These are phyloP conservation scores for Alternaria postmessia DNA, from an alignment of 2,329 filamentous ascomycete genomes.

Conservation along the genomic window DNA sequence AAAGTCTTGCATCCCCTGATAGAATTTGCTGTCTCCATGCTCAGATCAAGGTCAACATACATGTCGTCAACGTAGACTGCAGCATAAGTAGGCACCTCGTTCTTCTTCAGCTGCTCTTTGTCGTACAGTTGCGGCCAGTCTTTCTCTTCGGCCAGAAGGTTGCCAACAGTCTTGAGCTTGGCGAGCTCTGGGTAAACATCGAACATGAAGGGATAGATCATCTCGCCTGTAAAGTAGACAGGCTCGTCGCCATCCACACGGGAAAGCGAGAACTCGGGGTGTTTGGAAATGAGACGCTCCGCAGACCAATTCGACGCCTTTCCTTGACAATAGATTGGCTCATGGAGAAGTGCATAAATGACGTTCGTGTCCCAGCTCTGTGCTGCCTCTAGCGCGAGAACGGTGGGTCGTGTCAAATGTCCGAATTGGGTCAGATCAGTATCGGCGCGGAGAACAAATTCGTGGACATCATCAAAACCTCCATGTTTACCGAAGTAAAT, in stretches of 20 bases:
- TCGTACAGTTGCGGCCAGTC: conserved; percentile 84
- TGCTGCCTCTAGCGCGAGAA: conserved; percentile 72
- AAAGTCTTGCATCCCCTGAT: conserved; percentile 82
- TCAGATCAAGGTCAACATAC: conserved; percentile 84
- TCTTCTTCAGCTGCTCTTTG: conserved; percentile 73
- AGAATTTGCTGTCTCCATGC: conserved; percentile 74
- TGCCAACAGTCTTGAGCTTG: conserved; percentile 72
- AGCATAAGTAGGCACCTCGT: conserved; percentile 85
- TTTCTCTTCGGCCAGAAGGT: conserved; percentile 71
- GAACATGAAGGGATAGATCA: conserved; percentile 89
- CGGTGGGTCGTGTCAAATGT: conserved; percentile 75
- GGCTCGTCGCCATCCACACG: conserved; percentile 57
- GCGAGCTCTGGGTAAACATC: conserved; percentile 78
- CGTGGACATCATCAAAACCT: conserved; percentile 47
- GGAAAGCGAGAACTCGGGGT: conserved; percentile 54
- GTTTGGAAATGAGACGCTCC: conserved; percentile 65
- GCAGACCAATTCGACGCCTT: conserved; percentile 77
- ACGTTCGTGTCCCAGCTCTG: conserved; percentile 77
- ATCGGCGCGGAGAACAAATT: conserved; percentile 73
- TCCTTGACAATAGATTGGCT: conserved; percentile 83
- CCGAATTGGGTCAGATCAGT: conserved; percentile 79
- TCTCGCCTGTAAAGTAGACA: conserved; percentile 87
- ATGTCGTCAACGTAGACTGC: conserved; percentile 87
- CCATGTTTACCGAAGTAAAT: conserved; percentile 79
- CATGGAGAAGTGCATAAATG: conserved; percentile 87